Evolutionary conservation across 805 yeast species (phyloP), one percentile per base, ranked within the genome.

Genomic region (Nematodospora valgi): DNA sequence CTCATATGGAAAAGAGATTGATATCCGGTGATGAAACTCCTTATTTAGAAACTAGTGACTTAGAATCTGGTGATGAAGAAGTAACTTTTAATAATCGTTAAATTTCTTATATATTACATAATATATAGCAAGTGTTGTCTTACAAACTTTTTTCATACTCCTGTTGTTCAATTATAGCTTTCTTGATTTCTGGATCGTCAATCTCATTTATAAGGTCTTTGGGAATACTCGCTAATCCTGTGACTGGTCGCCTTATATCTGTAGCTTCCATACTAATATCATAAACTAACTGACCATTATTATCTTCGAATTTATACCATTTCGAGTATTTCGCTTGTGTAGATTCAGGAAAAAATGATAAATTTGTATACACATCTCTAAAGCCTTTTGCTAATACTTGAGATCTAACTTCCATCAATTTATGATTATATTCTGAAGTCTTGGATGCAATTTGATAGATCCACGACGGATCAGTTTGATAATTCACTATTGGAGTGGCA

Each of bases 281-380:
- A 44, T 70, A 68, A 23, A 60, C 49, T 5, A 81, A 50, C 18
- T 58, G 52, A 17, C 53, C 59, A 4, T 46, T 44, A 9, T 54
- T 37, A 6, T 46, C 53, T 0, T 52, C 55, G 2, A 59, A 37
- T 32, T 59, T 64, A 19, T 37, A 43, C 6, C 61, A 29, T 20
- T 52, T 46, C 5, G 68, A 62, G 29, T 51, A 49, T 5, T 74
- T 64, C 1, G 98, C 86, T 60, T 93, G 98, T 6, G 95, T 82
- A 4, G 68, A 64, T 14, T 49, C 54, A 3, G 98, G 96, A 22
- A 76, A 77, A 54, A 87, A 86, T 23, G 72, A 67, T 21, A 83
- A 69, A n/a, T 94, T 94, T 0, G 96, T 84, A 56, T 88, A 91
- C 1, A 83, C 76, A 54, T 91, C 98, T 51, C 80, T 78, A 14